Percentiles rank a stretch among this genome's conserved stretches.
phyloP scores from a whole-genome alignment of 257 asterid genomes.

The Ehretia macrophylla region DNA sequence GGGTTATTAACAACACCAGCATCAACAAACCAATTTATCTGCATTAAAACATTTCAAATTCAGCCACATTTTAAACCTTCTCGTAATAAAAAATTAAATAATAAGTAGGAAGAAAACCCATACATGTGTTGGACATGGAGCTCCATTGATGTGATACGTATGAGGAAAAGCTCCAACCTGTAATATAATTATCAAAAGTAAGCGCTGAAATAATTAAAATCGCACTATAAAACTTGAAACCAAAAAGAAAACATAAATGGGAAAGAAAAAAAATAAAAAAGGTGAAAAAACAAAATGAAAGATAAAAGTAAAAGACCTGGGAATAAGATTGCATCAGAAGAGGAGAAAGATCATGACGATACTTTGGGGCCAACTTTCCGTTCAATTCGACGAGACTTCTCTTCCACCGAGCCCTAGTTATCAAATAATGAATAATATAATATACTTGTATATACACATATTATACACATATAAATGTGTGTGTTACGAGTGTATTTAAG shows the following conservation, averaged over 20 bases:
- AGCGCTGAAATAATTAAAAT: too few species aligned
- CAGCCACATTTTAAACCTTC: not conserved
- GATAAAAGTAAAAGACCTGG: conserved; percentile 33
- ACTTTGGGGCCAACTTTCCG: conserved; percentile 59
- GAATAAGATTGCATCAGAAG: conserved; percentile 67
- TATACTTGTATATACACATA: too few species aligned
- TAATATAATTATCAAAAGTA: conserved; percentile 1
- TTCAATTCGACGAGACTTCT: conserved; percentile 57
- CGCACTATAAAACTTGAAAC: too few species aligned
- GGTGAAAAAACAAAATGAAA: not conserved
- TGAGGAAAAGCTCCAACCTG: conserved; percentile 72
- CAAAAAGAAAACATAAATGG: too few species aligned
- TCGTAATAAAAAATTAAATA: not conserved
- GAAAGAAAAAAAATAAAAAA: not conserved
- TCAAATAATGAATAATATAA: not conserved
- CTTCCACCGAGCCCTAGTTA: conserved; percentile 59
- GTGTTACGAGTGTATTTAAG: not conserved
- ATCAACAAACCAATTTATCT: conserved; percentile 41
- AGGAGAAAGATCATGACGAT: conserved; percentile 45
- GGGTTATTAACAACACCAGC: conserved; percentile 1
- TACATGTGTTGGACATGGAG: conserved; percentile 79
- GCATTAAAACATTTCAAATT: conserved; percentile 1
- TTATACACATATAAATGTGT: not conserved
- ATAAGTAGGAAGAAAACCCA: not conserved
- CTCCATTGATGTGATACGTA: conserved; percentile 57